Base-by-base conservation (phyloP, 2,329 filamentous ascomycete species). In the Dendrostoma leiphaemia region DNA sequence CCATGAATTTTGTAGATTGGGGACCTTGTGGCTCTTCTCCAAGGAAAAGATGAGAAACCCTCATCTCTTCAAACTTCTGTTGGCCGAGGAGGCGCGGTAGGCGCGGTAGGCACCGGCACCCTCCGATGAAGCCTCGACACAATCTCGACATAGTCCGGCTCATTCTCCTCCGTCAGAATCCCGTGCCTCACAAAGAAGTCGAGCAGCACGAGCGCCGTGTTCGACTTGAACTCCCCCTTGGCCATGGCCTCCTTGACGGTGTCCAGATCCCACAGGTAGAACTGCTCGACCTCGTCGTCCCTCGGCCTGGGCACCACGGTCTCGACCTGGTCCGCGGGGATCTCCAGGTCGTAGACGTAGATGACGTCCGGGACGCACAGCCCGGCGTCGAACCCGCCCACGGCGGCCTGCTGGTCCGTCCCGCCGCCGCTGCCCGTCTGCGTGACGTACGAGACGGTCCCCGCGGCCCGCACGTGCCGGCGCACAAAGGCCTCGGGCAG, bases 141-240 rank as follows among this genome's bases (percentile, higher is more conserved):
- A 57, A 95, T 88, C 67, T 91, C 85, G 44, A 88, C 73, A 65
- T 87, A 94, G 60, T 89, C 80, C 50, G 73, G 74, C 71, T 95
- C 90, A 53, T 84, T 86, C 65, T 90, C 89, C 0, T 80, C 71
- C 1, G 84, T 92, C 56, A 95, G 65, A 47, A 90, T 75, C 0
- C 89, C 89, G 68, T 91, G 90, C 23, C 91, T 74, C 43, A 95
- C 74, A 62, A 95, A 83, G 68, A 96, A 96, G 64, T 95, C 90
- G 45, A 94, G 76, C 73, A 93, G 75, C 45, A 93, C 85, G 28
- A 88, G 66, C 24, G 88, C 85, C 62, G 90, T 91, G 64, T 95
- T 94, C 0, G 91, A 87, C 75, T 96, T 96, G 73, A 95, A 96
- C 67, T 90, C 83, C 3, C 84, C 84, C 15, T 74, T 74, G 17